Conservation (phyloP, 1,284 basidiomycete species). For the Ceratobasidium sp. region DNA sequence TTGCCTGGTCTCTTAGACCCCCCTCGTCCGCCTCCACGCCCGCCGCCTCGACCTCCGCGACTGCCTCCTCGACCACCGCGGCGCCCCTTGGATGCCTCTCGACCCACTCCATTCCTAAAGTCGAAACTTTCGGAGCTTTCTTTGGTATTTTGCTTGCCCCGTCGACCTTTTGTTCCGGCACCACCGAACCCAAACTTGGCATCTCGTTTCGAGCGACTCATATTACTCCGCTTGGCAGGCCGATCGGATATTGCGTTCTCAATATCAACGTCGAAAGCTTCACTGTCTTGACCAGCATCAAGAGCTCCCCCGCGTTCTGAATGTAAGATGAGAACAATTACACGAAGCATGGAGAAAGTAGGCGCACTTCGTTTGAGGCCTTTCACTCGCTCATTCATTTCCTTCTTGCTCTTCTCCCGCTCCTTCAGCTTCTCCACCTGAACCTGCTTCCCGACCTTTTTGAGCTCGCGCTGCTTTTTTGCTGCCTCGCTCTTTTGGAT, state of each 20-base stretch:
- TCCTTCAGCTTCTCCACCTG: slow-evolving; percentile 85
- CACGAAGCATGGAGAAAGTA: not conserved
- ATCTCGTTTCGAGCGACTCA: slow-evolving; percentile 57
- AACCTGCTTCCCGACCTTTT: slow-evolving; percentile 98
- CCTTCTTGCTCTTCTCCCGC: slow-evolving; percentile 64
- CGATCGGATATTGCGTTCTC: slow-evolving; percentile 54
- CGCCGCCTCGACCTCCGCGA: slow-evolving; percentile 11
- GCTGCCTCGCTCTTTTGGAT: slow-evolving; percentile 95
- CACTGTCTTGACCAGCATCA: slow-evolving; percentile 56
- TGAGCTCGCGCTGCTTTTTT: slow-evolving; percentile 89
- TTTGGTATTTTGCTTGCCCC: slow-evolving; percentile 57
- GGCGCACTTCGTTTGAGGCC: slow-evolving; percentile 49
- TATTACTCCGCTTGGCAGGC: slow-evolving; percentile 49
- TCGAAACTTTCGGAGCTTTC: slow-evolving; percentile 56
- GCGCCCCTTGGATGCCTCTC: slow-evolving; percentile 9
- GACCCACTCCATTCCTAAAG: slow-evolving; percentile 47
- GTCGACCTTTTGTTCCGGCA: slow-evolving; percentile 50
- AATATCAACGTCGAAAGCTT: slow-evolving; percentile 56
- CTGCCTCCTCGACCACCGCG: slow-evolving; percentile 19
- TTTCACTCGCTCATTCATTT: slow-evolving; percentile 51
- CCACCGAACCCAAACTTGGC: slow-evolving; percentile 57
- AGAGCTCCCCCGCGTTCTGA: slow-evolving; percentile 58
- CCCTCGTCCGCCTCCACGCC: slow-evolving; percentile 20
- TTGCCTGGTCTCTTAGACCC: slow-evolving; percentile 41
- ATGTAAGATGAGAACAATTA: not conserved